Base-by-base conservation (phyloP, 1,139 yeast genomes). In the Nakaseomyces bracarensis region DNA sequence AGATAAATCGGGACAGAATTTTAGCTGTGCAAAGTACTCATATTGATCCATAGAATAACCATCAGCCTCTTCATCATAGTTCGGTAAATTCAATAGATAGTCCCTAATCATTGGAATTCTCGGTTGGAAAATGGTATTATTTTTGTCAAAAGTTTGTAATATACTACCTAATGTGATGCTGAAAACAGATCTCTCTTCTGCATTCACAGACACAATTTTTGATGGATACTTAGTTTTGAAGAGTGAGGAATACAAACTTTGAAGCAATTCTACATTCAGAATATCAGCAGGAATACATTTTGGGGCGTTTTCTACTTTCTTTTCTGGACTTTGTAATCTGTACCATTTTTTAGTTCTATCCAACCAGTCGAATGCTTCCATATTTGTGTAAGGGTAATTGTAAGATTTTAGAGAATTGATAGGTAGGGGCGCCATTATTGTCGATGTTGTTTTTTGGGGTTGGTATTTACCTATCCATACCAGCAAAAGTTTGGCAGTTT, bases 1-100 rank as follows among this genome's bases (percentile, higher is more conserved):
- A 29, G 51, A 34, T 50, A 54, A 40, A 49, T 55, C 50, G 1
- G 82, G 81, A 4, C 66, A 53, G 46, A 74, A 73, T 47, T 66
- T 68, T 44, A 77, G 49, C 55, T 76, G 80, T 7, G 73, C 64
- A 38, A 61, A 63, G 48, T 50, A 49, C 5, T 41, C 46, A 26
- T 49, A 50, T 13, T 49, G 47, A 34, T 55, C 57, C 11, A 45
- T 31, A n/a, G 49, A 57, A 15, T 51, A 54, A 1, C 46, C 49
- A n/a, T 46, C 34, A 2, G 36, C 45, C 2, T 38, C 3, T n/a
- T 42, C 47, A 16, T 51, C 51, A 39, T 42, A 54, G 3, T 57
- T 44, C 2, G 65, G 64, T 22, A 64, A 31, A 21, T 51, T 47
- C 35, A 72, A 54, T 1, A 69, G 53, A 1, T 67, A 60, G 28